Evolutionary conservation across 1,284 basidiomycete genomes (phyloP).

Genomic region (Boletus sp.): DNA sequence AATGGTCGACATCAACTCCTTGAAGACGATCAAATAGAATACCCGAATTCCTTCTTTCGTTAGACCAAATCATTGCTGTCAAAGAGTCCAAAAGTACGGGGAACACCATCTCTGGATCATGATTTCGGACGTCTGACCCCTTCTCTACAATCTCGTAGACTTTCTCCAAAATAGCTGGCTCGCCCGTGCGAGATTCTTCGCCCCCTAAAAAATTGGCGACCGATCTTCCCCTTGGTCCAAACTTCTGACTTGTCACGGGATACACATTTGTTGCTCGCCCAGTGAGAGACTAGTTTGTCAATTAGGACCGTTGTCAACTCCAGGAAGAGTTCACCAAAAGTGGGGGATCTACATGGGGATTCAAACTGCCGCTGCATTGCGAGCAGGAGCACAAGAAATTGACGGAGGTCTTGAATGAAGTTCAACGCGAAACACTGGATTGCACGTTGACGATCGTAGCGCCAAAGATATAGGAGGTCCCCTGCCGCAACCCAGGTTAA

Average conservation of each 20-base stretch:
- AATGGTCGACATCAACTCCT: conserved; percentile 8
- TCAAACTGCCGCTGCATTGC: conserved; percentile 32
- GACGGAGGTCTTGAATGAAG: conserved; percentile 29
- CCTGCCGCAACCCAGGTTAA: background rate
- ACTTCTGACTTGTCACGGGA: background rate
- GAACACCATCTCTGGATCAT: conserved; percentile 20
- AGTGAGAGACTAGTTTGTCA: conserved; percentile 2
- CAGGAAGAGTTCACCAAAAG: background rate
- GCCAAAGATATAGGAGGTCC: background rate
- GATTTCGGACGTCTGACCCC: conserved; percentile 6
- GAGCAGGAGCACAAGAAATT: conserved; percentile 31
- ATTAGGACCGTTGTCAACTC: no score
- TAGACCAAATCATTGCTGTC: background rate
- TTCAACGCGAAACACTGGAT: conserved; percentile 7
- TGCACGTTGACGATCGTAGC: conserved; percentile 1
- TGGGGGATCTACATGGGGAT: conserved; percentile 1
- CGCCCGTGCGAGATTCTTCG: conserved; percentile 11
- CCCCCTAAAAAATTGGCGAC: conserved; percentile 23
- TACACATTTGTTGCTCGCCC: conserved; percentile 18
- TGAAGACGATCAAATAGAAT: conserved; percentile 6
- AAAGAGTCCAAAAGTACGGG: conserved; percentile 6
- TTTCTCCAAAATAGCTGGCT: conserved; percentile 16
- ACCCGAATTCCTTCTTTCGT: background rate
- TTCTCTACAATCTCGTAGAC: conserved; percentile 11
- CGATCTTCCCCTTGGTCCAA: background rate